These are phyloP conservation scores for Corymbia maculata DNA, from an alignment of 345 rosid genomes.

Conservation along the genomic window DNA sequence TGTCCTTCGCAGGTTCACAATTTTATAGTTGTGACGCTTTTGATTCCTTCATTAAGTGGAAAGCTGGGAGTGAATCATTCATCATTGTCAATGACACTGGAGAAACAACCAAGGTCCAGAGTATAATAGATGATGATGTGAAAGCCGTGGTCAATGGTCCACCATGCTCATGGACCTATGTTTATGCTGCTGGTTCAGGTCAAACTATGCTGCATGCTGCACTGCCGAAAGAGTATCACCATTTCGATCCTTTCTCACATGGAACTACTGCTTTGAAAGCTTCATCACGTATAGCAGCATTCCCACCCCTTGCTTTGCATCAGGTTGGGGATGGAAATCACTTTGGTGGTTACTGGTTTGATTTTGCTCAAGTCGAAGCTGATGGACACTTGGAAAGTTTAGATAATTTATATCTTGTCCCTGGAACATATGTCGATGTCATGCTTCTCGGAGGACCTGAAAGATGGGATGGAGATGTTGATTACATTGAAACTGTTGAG, in stretches of 20 bases:
- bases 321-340: slow-evolving; percentile 71
- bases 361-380: slow-evolving; percentile 32
- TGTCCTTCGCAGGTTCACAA: slow-evolving; percentile 47
- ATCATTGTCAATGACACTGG: slow-evolving; percentile 46
- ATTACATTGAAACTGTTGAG: slow-evolving; percentile 47
- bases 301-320: slow-evolving; percentile 55
- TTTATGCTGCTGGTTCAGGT: slow-evolving; percentile 69
- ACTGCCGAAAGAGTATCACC: slow-evolving; percentile 50
- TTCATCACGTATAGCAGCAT: slow-evolving; percentile 63
- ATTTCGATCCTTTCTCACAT: slow-evolving; percentile 37
- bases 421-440: slow-evolving; percentile 72
- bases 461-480: slow-evolving; percentile 56
- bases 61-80: slow-evolving; percentile 63
- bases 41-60: slow-evolving; percentile 63
- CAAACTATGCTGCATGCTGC: slow-evolving; percentile 70
- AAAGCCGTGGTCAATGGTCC: slow-evolving; percentile 32
- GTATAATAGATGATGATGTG: slow-evolving; percentile 15
- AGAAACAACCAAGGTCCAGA: slow-evolving; percentile 17
- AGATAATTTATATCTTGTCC: slow-evolving; percentile 64
- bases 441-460: slow-evolving; percentile 84
- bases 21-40: slow-evolving; percentile 80
- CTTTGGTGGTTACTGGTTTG: slow-evolving; percentile 83
- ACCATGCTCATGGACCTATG: slow-evolving; percentile 60
- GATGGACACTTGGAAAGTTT: slow-evolving; percentile 28
- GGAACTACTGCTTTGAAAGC: slow-evolving; percentile 57